Evolutionary conservation across 1,284 basidiomycete genomes (phyloP).

Genomic region (Cryptococcus deneoformans): DNA sequence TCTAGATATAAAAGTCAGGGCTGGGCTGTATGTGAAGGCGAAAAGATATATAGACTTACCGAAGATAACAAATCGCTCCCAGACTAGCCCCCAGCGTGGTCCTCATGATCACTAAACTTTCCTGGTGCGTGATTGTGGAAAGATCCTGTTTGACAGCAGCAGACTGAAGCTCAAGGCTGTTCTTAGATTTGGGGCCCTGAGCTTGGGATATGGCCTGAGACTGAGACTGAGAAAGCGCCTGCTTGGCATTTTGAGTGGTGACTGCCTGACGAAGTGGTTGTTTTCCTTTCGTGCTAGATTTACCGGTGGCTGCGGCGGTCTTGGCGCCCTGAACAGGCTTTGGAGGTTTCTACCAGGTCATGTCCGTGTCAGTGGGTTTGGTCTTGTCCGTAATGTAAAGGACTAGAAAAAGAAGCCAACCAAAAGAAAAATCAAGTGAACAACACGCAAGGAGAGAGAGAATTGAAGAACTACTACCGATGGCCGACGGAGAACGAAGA

Average conservation of each 20-base stretch:
- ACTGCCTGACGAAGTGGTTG: background rate
- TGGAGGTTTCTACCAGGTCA: conserved; percentile 1
- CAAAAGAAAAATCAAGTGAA: no score
- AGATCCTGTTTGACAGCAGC: conserved; percentile 2
- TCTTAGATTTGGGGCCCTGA: background rate
- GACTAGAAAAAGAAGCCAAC: no score
- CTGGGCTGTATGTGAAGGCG: background rate
- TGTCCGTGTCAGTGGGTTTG: no score
- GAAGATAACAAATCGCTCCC: conserved; percentile 13
- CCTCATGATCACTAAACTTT: conserved; percentile 8
- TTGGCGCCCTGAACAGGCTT: conserved; percentile 3
- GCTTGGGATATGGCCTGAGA: background rate
- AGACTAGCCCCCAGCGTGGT: conserved; percentile 8
- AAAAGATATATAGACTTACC: conserved; percentile 7
- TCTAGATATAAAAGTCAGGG: background rate
- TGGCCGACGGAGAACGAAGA: background rate
- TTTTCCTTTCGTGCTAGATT: background rate
- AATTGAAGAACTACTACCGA: no score
- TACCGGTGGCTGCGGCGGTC: background rate
- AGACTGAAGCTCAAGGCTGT: background rate
- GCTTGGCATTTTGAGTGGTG: background rate
- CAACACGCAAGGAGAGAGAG: no score
- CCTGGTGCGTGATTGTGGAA: conserved; percentile 4
- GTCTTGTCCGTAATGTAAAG: no score
- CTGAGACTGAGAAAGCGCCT: background rate